Conservation (phyloP, 1,284 basidiomycete genomes). For the Heterobasidion annosum region DNA sequence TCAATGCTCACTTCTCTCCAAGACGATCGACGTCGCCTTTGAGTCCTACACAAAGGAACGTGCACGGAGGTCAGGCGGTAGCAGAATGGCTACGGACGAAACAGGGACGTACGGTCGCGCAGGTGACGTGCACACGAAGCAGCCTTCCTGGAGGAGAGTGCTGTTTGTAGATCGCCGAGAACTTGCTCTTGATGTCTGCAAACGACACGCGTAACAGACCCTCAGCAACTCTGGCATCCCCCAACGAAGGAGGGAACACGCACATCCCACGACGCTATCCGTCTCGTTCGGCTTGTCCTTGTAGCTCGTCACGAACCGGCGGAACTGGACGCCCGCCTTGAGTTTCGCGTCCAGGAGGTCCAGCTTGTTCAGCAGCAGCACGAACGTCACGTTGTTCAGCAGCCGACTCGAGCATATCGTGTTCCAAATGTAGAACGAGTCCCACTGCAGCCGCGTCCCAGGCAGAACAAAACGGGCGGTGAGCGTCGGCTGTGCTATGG, state of each 20-base stretch:
- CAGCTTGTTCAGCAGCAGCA: slow-evolving; percentile 56
- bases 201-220: neutral
- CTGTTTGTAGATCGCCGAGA: slow-evolving; percentile 39
- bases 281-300: slow-evolving; percentile 38
- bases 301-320: slow-evolving; percentile 46
- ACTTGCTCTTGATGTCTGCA: slow-evolving; percentile 40
- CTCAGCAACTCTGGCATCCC: too few species aligned
- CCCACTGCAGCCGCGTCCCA: slow-evolving; percentile 27
- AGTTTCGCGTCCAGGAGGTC: slow-evolving; percentile 51
- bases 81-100: neutral
- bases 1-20: slow-evolving; percentile 31
- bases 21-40: slow-evolving; percentile 34
- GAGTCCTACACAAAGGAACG: slow-evolving; percentile 28
- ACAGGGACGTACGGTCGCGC: slow-evolving; percentile 37
- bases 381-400: slow-evolving; percentile 41
- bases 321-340: slow-evolving; percentile 39
- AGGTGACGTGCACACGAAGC: slow-evolving; percentile 43
- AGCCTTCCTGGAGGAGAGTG: slow-evolving; percentile 34
- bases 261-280: slow-evolving; percentile 44
- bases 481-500: neutral
- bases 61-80: neutral
- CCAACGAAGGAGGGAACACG: slow-evolving; percentile 13
- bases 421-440: slow-evolving; percentile 54
- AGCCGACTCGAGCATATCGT: slow-evolving; percentile 49
- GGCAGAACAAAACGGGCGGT: neutral